Evolutionary conservation across 78 protist genomes (phyloP).

Genomic region (Ministeria vibrans): DNA sequence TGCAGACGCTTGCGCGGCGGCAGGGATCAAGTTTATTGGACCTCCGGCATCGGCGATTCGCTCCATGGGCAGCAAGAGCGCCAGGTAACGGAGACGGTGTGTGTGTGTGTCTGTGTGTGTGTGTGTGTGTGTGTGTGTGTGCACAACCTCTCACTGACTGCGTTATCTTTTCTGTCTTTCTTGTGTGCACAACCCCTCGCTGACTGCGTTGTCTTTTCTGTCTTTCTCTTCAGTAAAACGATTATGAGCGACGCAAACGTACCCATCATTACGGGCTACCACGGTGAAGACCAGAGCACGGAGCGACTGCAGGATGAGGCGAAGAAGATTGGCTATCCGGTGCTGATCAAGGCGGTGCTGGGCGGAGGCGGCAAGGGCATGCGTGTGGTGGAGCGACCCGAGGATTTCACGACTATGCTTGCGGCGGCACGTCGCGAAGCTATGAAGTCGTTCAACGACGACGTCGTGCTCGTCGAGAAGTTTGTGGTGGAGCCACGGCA

Average conservation of each 20-base stretch:
- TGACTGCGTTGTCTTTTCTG: too few species aligned
- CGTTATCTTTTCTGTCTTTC: not conserved
- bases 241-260: not conserved
- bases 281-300: conserved; percentile 80
- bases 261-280: conserved; percentile 55
- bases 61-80: conserved; percentile 6
- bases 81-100: too few species aligned
- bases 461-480: conserved; percentile 75
- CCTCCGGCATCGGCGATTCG: conserved; percentile 72
- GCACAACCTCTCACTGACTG: not conserved
- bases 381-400: conserved; percentile 19
- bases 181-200: not conserved
- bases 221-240: not conserved
- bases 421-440: conserved; percentile 70
- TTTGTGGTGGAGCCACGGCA: conserved; percentile 71
- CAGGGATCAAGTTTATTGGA: conserved; percentile 71
- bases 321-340: conserved; percentile 79
- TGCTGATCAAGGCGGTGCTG: conserved; percentile 83
- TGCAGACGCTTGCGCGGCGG: conserved; percentile 29
- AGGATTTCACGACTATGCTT: conserved; percentile 5
- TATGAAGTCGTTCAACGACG: conserved; percentile 79
- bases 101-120: too few species aligned
- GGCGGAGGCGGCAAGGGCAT: conserved; percentile 92
- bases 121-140: too few species aligned
- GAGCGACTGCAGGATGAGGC: conserved; percentile 38